Evolutionary conservation across 164 flowering plant genomes (phyloP).

Genomic region (Dillenia turbinata): DNA sequence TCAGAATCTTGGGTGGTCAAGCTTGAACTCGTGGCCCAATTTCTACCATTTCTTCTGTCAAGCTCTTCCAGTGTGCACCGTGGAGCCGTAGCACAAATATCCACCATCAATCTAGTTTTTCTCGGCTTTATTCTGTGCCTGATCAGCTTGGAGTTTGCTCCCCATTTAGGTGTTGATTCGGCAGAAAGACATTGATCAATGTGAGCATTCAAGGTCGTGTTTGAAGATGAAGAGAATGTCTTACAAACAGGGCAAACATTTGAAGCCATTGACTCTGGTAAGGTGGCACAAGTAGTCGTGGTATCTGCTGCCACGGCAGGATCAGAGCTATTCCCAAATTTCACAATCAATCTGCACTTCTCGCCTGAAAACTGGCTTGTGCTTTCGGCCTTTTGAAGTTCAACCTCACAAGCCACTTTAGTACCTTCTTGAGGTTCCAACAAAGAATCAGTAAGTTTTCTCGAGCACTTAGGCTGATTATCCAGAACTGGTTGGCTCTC

Average conservation of each 20-base stretch:
- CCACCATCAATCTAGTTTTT: conserved; percentile 66
- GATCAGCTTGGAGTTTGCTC: conserved; percentile 26
- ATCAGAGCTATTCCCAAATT: conserved; percentile 32
- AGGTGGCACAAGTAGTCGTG: conserved; percentile 21
- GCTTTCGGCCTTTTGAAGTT: conserved; percentile 23
- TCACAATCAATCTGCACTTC: conserved; percentile 56
- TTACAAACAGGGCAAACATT: conserved; percentile 93
- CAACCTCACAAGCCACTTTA: conserved; percentile 13
- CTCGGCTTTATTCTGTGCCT: conserved; percentile 64
- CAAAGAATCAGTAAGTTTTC: conserved; percentile 17
- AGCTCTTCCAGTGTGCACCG: conserved; percentile 82
- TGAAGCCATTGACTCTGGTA: conserved; percentile 72
- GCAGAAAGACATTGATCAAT: conserved; percentile 89
- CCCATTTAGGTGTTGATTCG: conserved; percentile 46
- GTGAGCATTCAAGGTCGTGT: conserved; percentile 95
- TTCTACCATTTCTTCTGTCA: conserved; percentile 80
- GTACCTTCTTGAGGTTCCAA: conserved; percentile 17
- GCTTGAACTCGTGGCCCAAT: conserved; percentile 46
- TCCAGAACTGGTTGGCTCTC: conserved; percentile 26
- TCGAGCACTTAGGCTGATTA: conserved; percentile 16
- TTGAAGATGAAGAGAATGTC: conserved; percentile 78
- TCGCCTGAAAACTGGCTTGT: conserved; percentile 22
- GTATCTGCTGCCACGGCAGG: conserved; percentile 42
- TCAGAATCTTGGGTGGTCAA: conserved; percentile 24
- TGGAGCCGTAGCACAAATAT: conserved; percentile 60